Conservation (phyloP, 768 basidiomycete species). For the Amanita fuliginea region DNA sequence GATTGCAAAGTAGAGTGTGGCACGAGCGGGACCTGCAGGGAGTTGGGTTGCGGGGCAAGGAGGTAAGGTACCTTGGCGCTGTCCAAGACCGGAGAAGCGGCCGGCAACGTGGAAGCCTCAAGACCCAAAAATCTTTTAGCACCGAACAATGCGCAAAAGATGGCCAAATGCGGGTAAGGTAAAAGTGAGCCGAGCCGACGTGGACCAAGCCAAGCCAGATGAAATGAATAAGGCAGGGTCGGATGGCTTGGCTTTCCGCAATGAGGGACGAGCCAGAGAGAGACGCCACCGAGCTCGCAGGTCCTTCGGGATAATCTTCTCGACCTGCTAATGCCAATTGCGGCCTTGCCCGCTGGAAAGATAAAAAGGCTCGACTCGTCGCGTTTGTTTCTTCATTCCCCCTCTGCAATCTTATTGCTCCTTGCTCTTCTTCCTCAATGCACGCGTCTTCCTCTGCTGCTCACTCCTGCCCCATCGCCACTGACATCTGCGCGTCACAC, state of each 20-base stretch:
- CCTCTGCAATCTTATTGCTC: neutral
- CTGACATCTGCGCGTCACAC: constrained; percentile 6
- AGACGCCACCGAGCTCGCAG: constrained; percentile 4
- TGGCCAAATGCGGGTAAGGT: neutral
- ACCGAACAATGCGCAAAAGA: neutral
- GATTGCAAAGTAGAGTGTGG: too few relatives aligned
- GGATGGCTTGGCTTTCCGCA: neutral
- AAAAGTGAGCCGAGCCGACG: neutral
- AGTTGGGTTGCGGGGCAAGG: too few relatives aligned
- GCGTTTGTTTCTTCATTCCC: constrained; percentile 13
- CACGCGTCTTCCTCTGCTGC: constrained; percentile 9
- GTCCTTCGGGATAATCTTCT: constrained; percentile 7
- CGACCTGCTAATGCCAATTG: constrained; percentile 4
- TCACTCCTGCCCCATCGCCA: constrained; percentile 10
- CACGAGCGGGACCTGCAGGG: too few relatives aligned
- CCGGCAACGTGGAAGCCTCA: neutral
- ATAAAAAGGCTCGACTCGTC: constrained; percentile 23
- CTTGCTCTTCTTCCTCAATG: neutral
- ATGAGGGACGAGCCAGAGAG: neutral
- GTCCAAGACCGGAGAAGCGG: neutral
- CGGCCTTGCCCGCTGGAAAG: constrained; percentile 9
- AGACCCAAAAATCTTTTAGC: neutral
- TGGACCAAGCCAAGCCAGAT: neutral
- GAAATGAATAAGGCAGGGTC: constrained; percentile 3
- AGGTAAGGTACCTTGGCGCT: neutral